Evolutionary conservation across 202 grass and related monocot species (phyloP), one percentile per base, ranked within the genome.

Genomic region (Elaeis oleifera): DNA sequence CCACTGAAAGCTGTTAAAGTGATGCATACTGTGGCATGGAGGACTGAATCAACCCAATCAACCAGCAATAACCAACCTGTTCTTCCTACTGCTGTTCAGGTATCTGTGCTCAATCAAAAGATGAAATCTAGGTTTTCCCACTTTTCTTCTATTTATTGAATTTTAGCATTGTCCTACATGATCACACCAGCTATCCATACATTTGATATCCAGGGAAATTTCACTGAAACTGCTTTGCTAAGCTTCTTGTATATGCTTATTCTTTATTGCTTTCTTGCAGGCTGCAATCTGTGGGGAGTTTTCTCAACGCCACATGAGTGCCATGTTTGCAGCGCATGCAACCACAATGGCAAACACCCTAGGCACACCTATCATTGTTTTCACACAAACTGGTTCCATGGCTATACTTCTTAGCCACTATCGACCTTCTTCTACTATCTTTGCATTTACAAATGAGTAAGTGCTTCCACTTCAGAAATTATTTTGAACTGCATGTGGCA

Each of bases 321-420:
- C 73, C 69, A 84, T 99, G 94, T 99, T 94, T 36, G 94, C 85
- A 56, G 86, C 79, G 26, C 94, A 99, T 89, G 77, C 94, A 74
- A 92, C 94, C 1, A 86, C 74, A 76, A 92, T 97, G 88, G 88
- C 85, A 0, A 89, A 97, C 69, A 90, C 94, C 55, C 88, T 92
- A 9, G 11, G 66, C 21, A 97, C 88, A 25, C 79, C 84, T 27
- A 86, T 97, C 32, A 89, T 97, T 73, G 94, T 97, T 76, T 97
- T 97, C 83, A 97, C 92, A 75, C 92, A 78, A 65, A 90, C 85
- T 16, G 88, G 92, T 36, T 97, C 92, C 68, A 97, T 97, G 92
- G 88, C 88, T 63, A 75, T 86, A 32, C 88, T 92, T 64, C 68
- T 99, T 36, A 99, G 94, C 80, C 88, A 99, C 69, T 99, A 89